Evolutionary conservation across 148 eudicot genomes (phyloP).

Genomic region (Arbutus unedo): DNA sequence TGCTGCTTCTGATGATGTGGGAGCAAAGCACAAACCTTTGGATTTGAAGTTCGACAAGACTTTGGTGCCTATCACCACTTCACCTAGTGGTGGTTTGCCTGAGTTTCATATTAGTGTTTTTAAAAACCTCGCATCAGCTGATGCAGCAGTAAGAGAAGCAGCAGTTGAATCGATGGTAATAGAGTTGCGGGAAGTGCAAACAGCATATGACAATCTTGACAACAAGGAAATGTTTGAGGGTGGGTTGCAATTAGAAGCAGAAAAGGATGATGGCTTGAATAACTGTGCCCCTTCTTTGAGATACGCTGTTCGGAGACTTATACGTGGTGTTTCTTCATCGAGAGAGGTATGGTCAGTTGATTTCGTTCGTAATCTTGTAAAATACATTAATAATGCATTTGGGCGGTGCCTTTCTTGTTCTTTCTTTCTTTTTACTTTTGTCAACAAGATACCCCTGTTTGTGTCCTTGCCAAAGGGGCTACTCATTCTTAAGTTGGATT

Average conservation of each 20-base stretch:
- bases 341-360: slow-evolving; percentile 52
- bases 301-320: slow-evolving; percentile 85
- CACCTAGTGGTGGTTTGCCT: slow-evolving; percentile 40
- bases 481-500: not conserved
- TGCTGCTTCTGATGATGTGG: slow-evolving; percentile 22
- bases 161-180: slow-evolving; percentile 69
- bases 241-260: slow-evolving; percentile 69
- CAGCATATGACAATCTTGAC: slow-evolving; percentile 49
- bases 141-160: slow-evolving; percentile 53
- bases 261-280: slow-evolving; percentile 85
- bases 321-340: slow-evolving; percentile 90
- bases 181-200: slow-evolving; percentile 72
- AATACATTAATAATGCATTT: not conserved
- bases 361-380: not conserved
- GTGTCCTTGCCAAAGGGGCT: not conserved
- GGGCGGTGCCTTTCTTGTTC: not conserved
- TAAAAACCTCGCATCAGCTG: slow-evolving; percentile 55
- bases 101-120: slow-evolving; percentile 78
- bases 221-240: slow-evolving; percentile 43
- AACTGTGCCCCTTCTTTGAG: slow-evolving; percentile 79
- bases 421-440: not conserved
- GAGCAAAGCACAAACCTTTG: slow-evolving; percentile 20
- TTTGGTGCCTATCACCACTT: slow-evolving; percentile 4
- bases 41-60: slow-evolving; percentile 29
- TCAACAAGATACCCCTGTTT: not conserved